Evolutionary conservation across 495 filamentous ascomycete species (phyloP), one percentile per base, ranked within the genome.

Genomic region (Thozetella sp.): DNA sequence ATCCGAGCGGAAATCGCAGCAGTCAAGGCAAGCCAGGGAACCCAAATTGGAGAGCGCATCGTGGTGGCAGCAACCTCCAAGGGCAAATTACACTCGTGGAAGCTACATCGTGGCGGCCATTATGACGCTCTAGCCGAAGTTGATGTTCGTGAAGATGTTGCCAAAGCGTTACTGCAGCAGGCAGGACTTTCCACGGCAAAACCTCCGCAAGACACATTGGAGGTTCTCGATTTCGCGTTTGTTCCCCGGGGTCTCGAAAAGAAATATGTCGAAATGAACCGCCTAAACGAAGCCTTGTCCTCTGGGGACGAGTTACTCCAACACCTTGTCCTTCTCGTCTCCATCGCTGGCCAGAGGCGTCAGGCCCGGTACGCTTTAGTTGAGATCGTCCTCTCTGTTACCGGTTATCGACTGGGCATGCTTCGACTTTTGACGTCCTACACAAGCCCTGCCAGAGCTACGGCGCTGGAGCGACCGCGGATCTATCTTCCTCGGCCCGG

Each of bases 51-150:
- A 3, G 93, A 98, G 72, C 87, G 93, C 66, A 89, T 93, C 64
- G 82, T 96, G 23, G 80, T 96, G 24, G 85, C 93, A 59, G 87
- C 86, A 25, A 93, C 92, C 12, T 80, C 86, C 3, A 85, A 86
- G 45, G 93, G 92, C 22, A 74, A 85, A 25, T 71, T 99, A 15
- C 88, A 95, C 58, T 82, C 88, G 12, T 99, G 95, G 95, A 89
- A 91, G 67, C 80, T 96, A 3, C 91, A 92, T 66, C 89, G 93
- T 71, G 88, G 90, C 34, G 93, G 93, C 25, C 89, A 80, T 40
- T 77, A 82, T 58, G 85, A 86, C 52, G 66, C 77, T 17, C 66
- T 87, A 0, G 69, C 79, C 25, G 83, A 86, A 34, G 62, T 72
- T 13, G 77, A 81, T 55, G 55, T 75, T 22, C 71, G 72, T 37